A percentile compares a stretch with the other conserved stretches of the same genome.
phyloP scores from a whole-genome alignment of 306 rosid genomes.

The Senna siamea region DNA sequence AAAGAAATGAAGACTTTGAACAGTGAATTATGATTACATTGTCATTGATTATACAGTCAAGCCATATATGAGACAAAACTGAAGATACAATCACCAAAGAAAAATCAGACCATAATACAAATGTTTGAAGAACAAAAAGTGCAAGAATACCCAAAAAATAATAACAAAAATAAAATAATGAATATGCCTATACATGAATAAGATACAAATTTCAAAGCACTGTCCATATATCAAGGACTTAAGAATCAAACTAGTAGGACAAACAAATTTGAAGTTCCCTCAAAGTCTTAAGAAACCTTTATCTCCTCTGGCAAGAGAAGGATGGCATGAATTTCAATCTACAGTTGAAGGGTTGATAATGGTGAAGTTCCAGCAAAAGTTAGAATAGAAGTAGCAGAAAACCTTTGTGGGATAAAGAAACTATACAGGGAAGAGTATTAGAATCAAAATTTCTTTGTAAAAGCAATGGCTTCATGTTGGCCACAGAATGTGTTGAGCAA shows the following conservation, averaged over 20 bases:
- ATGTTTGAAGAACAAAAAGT: background rate
- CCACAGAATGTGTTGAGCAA: conserved; percentile 22
- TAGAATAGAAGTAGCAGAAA: conserved; percentile 6
- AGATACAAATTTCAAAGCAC: conserved; percentile 33
- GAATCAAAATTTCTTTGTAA: conserved; percentile 36
- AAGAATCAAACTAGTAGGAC: conserved; percentile 40
- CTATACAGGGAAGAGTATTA: conserved; percentile 4
- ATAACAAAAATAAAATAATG: conserved; percentile 28
- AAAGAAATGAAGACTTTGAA: background rate
- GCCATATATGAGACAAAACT: background rate
- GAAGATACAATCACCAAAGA: background rate
- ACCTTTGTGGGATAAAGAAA: conserved; percentile 1
- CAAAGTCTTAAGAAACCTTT: conserved; percentile 32
- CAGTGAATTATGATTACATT: background rate
- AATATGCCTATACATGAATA: conserved; percentile 52
- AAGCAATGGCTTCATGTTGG: conserved; percentile 28
- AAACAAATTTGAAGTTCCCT: conserved; percentile 36
- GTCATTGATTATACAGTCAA: too few relatives aligned
- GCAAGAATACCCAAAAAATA: conserved; percentile 22
- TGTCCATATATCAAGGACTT: conserved; percentile 34
- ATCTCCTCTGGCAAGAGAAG: conserved; percentile 25
- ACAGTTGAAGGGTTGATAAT: conserved; percentile 39
- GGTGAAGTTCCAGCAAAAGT: conserved; percentile 38
- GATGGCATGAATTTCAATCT: conserved; percentile 38
- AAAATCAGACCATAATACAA: conserved; percentile 22